A percentile compares a stretch with the other conserved stretches of the same genome.
phyloP scores from a whole-genome alignment of 306 rosid genomes.

The Gastrolobium bilobum region DNA sequence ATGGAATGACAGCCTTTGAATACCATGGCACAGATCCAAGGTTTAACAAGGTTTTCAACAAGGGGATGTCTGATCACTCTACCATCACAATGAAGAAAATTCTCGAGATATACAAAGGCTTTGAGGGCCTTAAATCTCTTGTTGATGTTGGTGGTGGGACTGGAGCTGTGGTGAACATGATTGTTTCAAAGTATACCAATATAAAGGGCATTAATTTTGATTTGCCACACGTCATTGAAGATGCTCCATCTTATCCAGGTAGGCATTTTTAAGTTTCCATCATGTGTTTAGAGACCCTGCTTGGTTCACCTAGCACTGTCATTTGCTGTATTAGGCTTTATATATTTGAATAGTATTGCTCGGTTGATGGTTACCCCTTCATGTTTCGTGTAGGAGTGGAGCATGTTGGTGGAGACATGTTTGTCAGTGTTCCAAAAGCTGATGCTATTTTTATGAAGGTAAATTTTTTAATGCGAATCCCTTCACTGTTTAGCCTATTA shows the following conservation, averaged over 20 bases:
- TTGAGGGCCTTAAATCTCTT: slow-evolving; percentile 76
- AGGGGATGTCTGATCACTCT: slow-evolving; percentile 88
- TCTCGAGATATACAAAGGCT: slow-evolving; percentile 76
- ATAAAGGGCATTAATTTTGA: slow-evolving; percentile 91
- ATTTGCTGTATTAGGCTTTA: not conserved
- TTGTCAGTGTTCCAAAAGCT: slow-evolving; percentile 82
- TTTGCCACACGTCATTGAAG: slow-evolving; percentile 86
- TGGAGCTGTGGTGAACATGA: slow-evolving; percentile 77
- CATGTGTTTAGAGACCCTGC: not conserved
- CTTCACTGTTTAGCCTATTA: slow-evolving; percentile 15
- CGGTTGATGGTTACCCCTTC: not conserved
- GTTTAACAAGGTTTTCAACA: slow-evolving; percentile 93
- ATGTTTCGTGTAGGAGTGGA: slow-evolving; percentile 73
- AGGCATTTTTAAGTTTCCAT: not conserved
- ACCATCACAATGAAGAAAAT: slow-evolving; percentile 89
- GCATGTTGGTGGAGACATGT: slow-evolving; percentile 98
- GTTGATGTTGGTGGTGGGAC: slow-evolving; percentile 97
- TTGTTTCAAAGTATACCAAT: slow-evolving; percentile 81
- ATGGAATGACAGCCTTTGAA: slow-evolving; percentile 92
- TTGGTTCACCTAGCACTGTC: not conserved
- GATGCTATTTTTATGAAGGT: slow-evolving; percentile 97
- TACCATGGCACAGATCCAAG: slow-evolving; percentile 88
- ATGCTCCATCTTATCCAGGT: slow-evolving; percentile 83
- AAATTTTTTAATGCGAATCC: slow-evolving; percentile 12
- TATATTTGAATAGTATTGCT: slow-evolving; percentile 1